Evolutionary conservation across 1,284 basidiomycete genomes (phyloP).

Genomic region (Leccinum cinnamomeum): DNA sequence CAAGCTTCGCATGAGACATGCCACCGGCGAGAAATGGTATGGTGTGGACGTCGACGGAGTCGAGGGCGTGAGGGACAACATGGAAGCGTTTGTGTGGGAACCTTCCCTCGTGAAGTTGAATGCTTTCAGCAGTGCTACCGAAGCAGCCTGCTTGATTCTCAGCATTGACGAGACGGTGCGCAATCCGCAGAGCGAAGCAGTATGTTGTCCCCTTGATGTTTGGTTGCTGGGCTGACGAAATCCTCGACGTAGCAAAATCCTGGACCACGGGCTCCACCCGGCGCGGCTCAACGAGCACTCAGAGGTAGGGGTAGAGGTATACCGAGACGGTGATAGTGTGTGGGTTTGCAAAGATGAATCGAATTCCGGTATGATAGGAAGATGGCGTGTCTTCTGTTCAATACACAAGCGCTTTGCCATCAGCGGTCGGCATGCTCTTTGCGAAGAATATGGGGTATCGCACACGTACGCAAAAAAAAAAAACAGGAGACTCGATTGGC

Average conservation of each 20-base stretch:
- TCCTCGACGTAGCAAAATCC: conserved; percentile 52
- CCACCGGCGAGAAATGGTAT: conserved; percentile 84
- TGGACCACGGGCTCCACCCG: conserved; percentile 83
- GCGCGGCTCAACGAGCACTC: conserved; percentile 79
- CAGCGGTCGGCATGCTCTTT: neutral
- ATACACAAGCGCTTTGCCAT: conserved; percentile 13
- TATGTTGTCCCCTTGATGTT: conserved; percentile 41
- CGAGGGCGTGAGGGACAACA: conserved; percentile 91
- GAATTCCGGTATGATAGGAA: conserved; percentile 4
- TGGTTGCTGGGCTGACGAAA: conserved; percentile 11
- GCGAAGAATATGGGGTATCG: no score
- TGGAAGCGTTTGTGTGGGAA: conserved; percentile 99
- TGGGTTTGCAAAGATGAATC: conserved; percentile 5
- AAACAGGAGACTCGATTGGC: neutral
- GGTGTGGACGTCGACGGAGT: conserved; percentile 93
- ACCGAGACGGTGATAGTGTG: conserved; percentile 55
- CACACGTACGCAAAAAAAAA: no score
- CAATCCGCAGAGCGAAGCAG: conserved; percentile 89
- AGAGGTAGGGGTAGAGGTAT: conserved; percentile 81
- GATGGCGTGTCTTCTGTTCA: conserved; percentile 20
- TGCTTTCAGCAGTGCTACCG: conserved; percentile 91
- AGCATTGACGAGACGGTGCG: conserved; percentile 95
- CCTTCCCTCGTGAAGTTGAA: conserved; percentile 95
- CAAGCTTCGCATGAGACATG: conserved; percentile 96
- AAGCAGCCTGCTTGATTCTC: conserved; percentile 94